phyloP scores from a whole-genome alignment of 108 stramenopile species.

The Licmophora abbreviata region DNA sequence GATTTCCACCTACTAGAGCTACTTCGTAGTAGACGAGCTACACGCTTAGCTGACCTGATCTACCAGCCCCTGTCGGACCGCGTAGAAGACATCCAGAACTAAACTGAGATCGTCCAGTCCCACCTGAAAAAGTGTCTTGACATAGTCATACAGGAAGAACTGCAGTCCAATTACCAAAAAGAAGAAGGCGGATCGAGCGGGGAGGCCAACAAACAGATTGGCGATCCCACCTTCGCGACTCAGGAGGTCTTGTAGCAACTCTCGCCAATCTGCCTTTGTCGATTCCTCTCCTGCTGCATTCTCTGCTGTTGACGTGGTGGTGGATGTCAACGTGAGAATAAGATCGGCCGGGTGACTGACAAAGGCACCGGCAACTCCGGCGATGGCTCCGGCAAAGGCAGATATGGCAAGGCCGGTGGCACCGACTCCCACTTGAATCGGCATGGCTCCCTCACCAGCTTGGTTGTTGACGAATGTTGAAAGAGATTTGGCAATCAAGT shows the following conservation, averaged over 20 bases:
- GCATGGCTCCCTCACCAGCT: conserved; percentile 37
- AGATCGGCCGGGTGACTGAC: conserved; percentile 84
- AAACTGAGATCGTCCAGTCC: conserved; percentile 80
- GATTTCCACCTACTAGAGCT: no score
- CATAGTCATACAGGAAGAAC: conserved; percentile 86
- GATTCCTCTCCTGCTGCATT: conserved; percentile 11
- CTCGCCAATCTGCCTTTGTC: conserved; percentile 51
- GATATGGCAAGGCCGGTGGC: conserved; percentile 57
- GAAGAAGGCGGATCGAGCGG: conserved; percentile 75
- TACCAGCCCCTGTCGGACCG: conserved; percentile 64
- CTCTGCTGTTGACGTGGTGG: conserved; percentile 15
- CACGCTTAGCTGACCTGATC: no score
- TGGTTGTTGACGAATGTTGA: conserved; percentile 47
- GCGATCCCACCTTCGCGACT: conserved; percentile 57
- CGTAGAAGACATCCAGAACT: conserved; percentile 87
- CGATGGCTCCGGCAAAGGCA: conserved; percentile 68
- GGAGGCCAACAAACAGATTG: conserved; percentile 76
- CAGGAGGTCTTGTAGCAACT: conserved; percentile 58
- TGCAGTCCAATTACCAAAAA: conserved; percentile 87
- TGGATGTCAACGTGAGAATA: conserved; percentile 75
- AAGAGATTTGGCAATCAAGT: conserved; percentile 50
- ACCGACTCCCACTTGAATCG: conserved; percentile 77
- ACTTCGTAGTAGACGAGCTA: no score
- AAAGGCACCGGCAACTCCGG: conserved; percentile 72
- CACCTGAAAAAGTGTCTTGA: conserved; percentile 74